These are phyloP conservation scores for Goffeauzyma gilvescens DNA, from an alignment of 768 basidiomycete species.

Conservation along the genomic window DNA sequence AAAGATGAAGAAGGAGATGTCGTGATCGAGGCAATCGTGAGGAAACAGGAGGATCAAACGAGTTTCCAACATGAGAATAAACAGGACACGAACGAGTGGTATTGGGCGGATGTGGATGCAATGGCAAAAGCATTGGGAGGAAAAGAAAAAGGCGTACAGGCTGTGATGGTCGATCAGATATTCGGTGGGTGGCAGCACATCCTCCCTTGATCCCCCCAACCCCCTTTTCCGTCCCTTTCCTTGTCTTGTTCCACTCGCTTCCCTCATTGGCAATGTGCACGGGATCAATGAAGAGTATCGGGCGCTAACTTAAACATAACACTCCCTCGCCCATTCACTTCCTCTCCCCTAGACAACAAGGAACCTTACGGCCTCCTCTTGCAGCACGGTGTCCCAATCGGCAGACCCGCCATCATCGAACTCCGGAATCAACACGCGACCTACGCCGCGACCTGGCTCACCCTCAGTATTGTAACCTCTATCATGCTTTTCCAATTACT, in stretches of 20 bases:
- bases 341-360: slow-evolving; percentile 51
- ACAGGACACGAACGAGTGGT: slow-evolving; percentile 64
- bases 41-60: slow-evolving; percentile 50
- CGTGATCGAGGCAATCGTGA: slow-evolving; percentile 67
- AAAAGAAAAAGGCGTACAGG: slow-evolving; percentile 51
- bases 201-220: too few species aligned
- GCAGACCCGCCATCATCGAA: slow-evolving; percentile 62
- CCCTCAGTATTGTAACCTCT: too few species aligned
- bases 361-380: slow-evolving; percentile 18
- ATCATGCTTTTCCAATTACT: too few species aligned
- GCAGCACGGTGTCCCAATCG: slow-evolving; percentile 61
- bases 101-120: slow-evolving; percentile 66
- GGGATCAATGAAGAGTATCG: too few species aligned
- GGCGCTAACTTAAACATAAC: neutral
- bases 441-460: slow-evolving; percentile 89
- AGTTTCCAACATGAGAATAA: slow-evolving; percentile 76
- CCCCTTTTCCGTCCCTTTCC: too few species aligned
- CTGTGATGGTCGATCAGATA: slow-evolving; percentile 75
- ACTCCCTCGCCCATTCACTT: neutral
- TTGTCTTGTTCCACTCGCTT: too few species aligned
- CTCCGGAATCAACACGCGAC: slow-evolving; percentile 83
- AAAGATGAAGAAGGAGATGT: slow-evolving; percentile 44
- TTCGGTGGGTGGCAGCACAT: slow-evolving; percentile 53
- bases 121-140: slow-evolving; percentile 68
- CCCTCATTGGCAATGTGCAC: too few species aligned